Evolutionary conservation across 2,329 filamentous ascomycete species (phyloP), one percentile per base, ranked within the genome.

Genomic region (Botrytis tulipae): DNA sequence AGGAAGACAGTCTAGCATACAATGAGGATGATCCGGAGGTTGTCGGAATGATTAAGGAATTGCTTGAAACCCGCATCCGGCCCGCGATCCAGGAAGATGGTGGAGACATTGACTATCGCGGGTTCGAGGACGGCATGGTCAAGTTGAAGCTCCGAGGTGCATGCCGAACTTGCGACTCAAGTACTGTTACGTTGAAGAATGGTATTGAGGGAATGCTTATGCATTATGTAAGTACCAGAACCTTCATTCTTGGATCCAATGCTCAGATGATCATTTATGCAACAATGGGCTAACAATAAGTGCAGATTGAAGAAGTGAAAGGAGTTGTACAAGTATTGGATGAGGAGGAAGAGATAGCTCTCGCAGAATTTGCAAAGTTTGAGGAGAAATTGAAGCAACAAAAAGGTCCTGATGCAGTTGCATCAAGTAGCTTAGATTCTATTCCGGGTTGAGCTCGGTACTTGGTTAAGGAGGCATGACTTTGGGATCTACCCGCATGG

Each of bases 191-290:
- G 44, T 84, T 99, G 77, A 97, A 97, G 87, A 98, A 97, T 82
- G 96, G 96, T 10, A 99, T 99, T 78, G 96, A 99, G 87, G 93
- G 93, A 77, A 98, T 99, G 96, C 83, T 98, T 82, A 98, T 97
- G 93, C 93, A 95, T 82, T 96, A 96, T 83, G 92, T 94, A 83
- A 88, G 92, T 89, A 29, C 48, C 62, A 29, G 22, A 54, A 29
- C n/a, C 14, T 54, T 29, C 51, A 29, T 54, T 54, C 51, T 54
- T 29, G 51, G n/a, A 54, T 54, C 51, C 3, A 29, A 54, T 29
- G 35, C n/a, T 59, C 51, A 69, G 42, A 70, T 70, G 65, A 70
- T n/a, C 32, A 54, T 44, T 46, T n/a, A 44, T 44, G 65, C 65
- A 46, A 66, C 40, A 78, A 80, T 69, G 81, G 70, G 73, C 73